Base-by-base conservation (phyloP, 768 basidiomycete genomes). In the Termitomyces sp. region DNA sequence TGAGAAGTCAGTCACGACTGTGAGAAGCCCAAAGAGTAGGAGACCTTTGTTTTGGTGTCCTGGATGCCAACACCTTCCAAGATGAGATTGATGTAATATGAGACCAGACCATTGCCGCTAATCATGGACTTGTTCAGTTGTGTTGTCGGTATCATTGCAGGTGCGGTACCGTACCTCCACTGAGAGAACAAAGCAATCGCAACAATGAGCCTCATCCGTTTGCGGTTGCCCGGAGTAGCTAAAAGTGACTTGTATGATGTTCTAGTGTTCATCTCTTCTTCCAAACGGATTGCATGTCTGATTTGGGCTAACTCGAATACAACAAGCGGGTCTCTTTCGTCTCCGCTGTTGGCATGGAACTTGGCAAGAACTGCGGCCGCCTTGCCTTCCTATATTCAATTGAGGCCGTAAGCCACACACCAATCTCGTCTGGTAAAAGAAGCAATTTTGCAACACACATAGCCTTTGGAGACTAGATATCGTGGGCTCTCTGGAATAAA, bases 31-130 rank as follows among this genome's bases (percentile, higher is more conserved):
- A 10, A 43, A 42, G 8, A 32, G n/a, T 45, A 31, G 17, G 42
- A 71, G 42, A 71, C 69, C 63, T 79, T 86, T 2, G 83, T 85
- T 31, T 76, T 74, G 0, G 84, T 76, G 46, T 73, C 70, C 0
- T 73, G 77, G 60, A 91, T 82, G 0, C 88, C 88, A 17, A 91
- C 81, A 45, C 85, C 82, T 48, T 85, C 81, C 47, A 92, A 72
- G 3, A 91, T 82, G 15, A 87, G 73, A 63, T 87, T 83, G 65
- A 92, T 88, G 68, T 91, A 92, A 71, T 87, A 89, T 1, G 86
- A 87, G 1, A 89, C 83, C 37, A 90, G 73, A 15, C 87, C 88
- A 57, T 88, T 89, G 1, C 87, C 87, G 55, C 86, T 85, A 59
- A 38, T 34, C 12, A 46, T 38, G 17, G 32, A 11, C 1, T 50